phyloP scores from a whole-genome alignment of 2,329 filamentous ascomycete species.

The Venturia nashicola region DNA sequence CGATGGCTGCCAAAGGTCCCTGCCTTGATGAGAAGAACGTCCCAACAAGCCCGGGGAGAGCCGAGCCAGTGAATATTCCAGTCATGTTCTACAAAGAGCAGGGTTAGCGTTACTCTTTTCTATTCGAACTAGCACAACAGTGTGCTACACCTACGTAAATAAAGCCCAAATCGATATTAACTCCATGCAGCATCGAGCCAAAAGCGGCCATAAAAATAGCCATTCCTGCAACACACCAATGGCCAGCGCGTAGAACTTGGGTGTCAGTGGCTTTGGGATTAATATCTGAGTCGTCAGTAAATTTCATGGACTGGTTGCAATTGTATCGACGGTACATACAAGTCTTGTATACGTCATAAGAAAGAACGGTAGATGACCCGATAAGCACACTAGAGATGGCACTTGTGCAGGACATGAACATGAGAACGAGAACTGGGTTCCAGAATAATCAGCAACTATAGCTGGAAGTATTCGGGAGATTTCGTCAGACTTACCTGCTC shows the following conservation, averaged over 20 bases:
- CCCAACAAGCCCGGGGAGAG: neutral
- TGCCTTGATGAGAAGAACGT: constrained; percentile 4
- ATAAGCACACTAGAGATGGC: constrained; percentile 34
- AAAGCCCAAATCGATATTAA: constrained; percentile 15
- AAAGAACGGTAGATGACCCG: constrained; percentile 26
- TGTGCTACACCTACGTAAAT: constrained; percentile 5
- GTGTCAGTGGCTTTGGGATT: constrained; percentile 20
- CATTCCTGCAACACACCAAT: constrained; percentile 23
- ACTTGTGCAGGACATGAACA: constrained; percentile 37
- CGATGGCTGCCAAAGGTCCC: neutral
- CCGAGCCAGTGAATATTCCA: constrained; percentile 17
- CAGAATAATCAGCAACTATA: constrained; percentile 3
- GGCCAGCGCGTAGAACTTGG: constrained; percentile 22
- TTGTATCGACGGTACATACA: constrained; percentile 11
- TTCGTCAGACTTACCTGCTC: constrained; percentile 15
- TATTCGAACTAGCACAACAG: neutral
- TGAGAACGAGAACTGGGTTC: constrained; percentile 23
- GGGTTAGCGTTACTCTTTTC: constrained; percentile 11
- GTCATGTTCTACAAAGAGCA: constrained; percentile 26
- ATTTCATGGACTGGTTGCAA: neutral
- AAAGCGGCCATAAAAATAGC: constrained; percentile 20
- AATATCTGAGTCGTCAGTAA: constrained; percentile 18
- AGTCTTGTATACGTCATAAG: constrained; percentile 29
- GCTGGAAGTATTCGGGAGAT: neutral
- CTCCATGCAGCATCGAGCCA: constrained; percentile 17